Base-by-base conservation (phyloP, 352 stramenopile species). In the Elongisporangium prolatum region DNA sequence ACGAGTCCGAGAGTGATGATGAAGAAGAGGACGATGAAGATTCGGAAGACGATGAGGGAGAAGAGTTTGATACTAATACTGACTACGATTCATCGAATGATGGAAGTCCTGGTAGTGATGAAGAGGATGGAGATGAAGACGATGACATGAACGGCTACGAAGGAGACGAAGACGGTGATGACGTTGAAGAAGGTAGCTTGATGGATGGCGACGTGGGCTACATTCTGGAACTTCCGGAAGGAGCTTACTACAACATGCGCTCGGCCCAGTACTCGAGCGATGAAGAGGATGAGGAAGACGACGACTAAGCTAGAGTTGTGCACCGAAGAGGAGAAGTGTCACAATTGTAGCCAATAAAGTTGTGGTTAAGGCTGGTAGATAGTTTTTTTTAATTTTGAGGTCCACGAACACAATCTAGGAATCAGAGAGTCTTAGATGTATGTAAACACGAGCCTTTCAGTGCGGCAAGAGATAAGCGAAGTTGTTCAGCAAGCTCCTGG, bases 221-320 rank as follows among this genome's bases (percentile, higher is more conserved):
- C 57, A 62, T 93, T 49, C 75, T 90, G 25, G 79, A 90, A 50
- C 67, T 91, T n/a, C 84, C 84, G 6, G 77, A 90, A 56, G 74
- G 64, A 22, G 71, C 69, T 3, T 89, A 85, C 54, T 93, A 91
- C 52, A 75, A 88, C n/a, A 59, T 90, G 24, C 80, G 77, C 22
- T 44, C 34, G 11, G 80, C 79, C 8, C 74, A 89, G 53, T 93
- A 90, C 54, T 91, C 84, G 17, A 89, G 73, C 21, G 80, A 88
- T 6, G 84, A 93, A 63, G 79, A 91, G 49, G 79, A 91, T 7
- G 79, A 78, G 14, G 77, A 78, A 7, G 83, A 81, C 13, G 72
- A 88, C 4, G 74, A 87, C 18, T 67, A 74, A 38, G 67, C 37
- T 24, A 11, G 10, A 20, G n/a, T 57, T 34, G n/a, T n/a, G n/a